Evolutionary conservation across 306 rosid species (phyloP), one percentile per base, ranked within the genome.

Genomic region (Quercus aquifolioides): DNA sequence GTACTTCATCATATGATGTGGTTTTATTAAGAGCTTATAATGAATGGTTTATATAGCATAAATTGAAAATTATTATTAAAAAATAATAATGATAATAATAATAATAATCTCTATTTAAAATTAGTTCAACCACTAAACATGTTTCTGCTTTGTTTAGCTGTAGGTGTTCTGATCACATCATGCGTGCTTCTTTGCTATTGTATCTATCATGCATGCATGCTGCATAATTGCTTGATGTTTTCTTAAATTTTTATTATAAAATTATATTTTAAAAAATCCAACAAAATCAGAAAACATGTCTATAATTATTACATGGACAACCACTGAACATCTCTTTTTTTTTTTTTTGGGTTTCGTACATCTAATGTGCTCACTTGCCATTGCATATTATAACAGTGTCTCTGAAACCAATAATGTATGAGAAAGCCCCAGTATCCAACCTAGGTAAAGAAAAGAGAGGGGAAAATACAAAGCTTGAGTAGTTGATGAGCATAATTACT

Each of bases 121-220:
- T 69, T 55, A 26, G 21, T 23, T 69, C 69, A 78, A 69, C 80
- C 18, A 78, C 71, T 58, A 58, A 59, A 46, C 82, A 58, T 57
- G 76, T 49, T 58, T 51, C 8, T 31, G 15, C 25, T 57, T 71
- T 46, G 62, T 26, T 78, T 78, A 71, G 82, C 60, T 71, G 76
- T 78, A 19, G 76, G 38, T 78, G 26, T 28, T 59, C 55, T 41
- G 46, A 41, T 8, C 71, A 4, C 76, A 51, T 51, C 23, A 38
- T 69, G 21, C 54, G 23, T 25, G 56, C 75, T 23, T 20, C 72
- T 46, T 21, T 17, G 54, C 33, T n/a, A 65, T 19, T 38, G 12
- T 26, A 28, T 63, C 5, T 10, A 17, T 19, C 46, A 78, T 17
- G 54, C 55, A 20, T 71, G 19, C 76, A 26, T 57, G 54, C 49